These are phyloP conservation scores for Fraxinus baroniana DNA, from an alignment of 305 asterid species.

Conservation along the genomic window DNA sequence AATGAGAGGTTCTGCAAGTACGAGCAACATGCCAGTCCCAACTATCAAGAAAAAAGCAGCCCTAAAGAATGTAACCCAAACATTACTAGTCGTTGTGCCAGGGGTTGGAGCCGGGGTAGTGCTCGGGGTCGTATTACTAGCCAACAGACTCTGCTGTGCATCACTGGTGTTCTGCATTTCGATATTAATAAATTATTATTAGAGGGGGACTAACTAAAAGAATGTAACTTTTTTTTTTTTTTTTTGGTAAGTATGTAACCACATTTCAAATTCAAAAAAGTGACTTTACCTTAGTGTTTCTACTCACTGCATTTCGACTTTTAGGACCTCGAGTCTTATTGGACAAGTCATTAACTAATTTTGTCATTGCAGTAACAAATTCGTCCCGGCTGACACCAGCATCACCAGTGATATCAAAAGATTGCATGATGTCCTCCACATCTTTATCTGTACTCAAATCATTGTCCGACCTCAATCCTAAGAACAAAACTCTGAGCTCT, in stretches of 20 bases:
- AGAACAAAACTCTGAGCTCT: slow-evolving; percentile 46
- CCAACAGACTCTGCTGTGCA: slow-evolving; percentile 32
- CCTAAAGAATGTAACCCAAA: slow-evolving; percentile 31
- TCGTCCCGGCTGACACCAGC: slow-evolving; percentile 43
- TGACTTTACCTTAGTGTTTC: slow-evolving; percentile 32
- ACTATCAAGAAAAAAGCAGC: slow-evolving; percentile 35
- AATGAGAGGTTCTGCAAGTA: slow-evolving; percentile 39
- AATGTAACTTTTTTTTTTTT: background rate
- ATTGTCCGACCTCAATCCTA: slow-evolving; percentile 45
- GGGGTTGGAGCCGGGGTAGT: slow-evolving; percentile 13
- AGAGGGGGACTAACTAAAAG: background rate
- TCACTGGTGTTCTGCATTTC: slow-evolving; percentile 35
- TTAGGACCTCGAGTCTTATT: slow-evolving; percentile 17
- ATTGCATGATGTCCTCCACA: slow-evolving; percentile 36
- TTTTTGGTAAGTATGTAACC: background rate
- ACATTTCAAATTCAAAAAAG: background rate
- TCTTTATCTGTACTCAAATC: slow-evolving; percentile 31
- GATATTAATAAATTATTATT: background rate
- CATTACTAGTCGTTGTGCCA: slow-evolving; percentile 8
- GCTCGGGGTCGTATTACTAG: background rate
- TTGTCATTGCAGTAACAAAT: slow-evolving; percentile 43
- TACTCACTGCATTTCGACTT: background rate
- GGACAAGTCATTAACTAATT: slow-evolving; percentile 31
- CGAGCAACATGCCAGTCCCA: slow-evolving; percentile 33
- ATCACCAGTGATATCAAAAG: slow-evolving; percentile 47